phyloP scores from a whole-genome alignment of 495 filamentous ascomycete genomes.

The Hypoxylon crocopeplum region DNA sequence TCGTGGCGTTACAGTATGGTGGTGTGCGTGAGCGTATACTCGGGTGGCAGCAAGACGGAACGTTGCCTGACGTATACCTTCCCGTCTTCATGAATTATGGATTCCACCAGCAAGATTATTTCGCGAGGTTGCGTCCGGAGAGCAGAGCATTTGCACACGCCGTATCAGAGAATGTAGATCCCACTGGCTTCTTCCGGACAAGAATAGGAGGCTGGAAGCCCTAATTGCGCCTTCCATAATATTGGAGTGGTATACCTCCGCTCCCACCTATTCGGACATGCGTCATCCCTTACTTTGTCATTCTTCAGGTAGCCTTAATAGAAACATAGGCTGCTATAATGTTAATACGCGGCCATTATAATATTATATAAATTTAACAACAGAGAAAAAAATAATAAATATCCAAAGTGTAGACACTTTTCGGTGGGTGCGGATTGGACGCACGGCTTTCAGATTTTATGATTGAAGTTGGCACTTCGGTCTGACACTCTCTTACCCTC shows the following conservation, averaged over 20 bases:
- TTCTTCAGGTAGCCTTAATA: no score
- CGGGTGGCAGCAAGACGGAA: constrained; percentile 50
- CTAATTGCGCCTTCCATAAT: not conserved
- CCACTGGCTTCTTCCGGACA: constrained; percentile 59
- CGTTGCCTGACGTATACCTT: constrained; percentile 57
- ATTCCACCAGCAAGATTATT: constrained; percentile 61
- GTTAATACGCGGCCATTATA: no score
- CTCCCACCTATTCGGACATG: no score
- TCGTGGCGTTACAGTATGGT: constrained; percentile 18
- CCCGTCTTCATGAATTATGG: constrained; percentile 66
- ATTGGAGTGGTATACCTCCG: no score
- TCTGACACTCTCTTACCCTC: constrained; percentile 34
- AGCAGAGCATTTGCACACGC: constrained; percentile 51
- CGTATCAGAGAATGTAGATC: constrained; percentile 54
- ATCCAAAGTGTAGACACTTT: not conserved
- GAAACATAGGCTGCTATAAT: no score
- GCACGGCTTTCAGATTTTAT: constrained; percentile 25
- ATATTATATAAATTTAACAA: not conserved
- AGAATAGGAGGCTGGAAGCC: constrained; percentile 57
- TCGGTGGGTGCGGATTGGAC: constrained; percentile 29
- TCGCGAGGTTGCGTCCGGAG: constrained; percentile 53
- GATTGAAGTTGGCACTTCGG: constrained; percentile 27
- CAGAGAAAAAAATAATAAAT: not conserved
- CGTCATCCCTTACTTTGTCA: no score
- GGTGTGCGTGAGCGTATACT: constrained; percentile 38